Base-by-base conservation (phyloP, 768 basidiomycete species). In the Mycena maculata region DNA sequence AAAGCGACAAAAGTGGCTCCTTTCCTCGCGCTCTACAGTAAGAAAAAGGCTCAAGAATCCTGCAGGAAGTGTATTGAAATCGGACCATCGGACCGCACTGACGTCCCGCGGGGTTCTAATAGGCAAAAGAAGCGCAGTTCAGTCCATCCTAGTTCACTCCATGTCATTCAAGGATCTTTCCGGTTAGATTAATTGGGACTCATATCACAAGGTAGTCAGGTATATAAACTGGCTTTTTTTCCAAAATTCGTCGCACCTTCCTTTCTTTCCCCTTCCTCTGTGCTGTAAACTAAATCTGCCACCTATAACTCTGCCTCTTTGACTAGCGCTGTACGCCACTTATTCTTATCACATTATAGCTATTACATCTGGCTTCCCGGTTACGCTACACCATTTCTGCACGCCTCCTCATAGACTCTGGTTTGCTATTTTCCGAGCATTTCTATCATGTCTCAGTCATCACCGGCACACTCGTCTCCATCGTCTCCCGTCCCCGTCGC, bases 321-420 rank as follows among this genome's bases (percentile, higher is more conserved):
- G 57, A 59, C 57, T 59, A 59, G n/a, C 28, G 56, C 44, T 59
- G 57, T 48, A 59, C 57, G 57, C 63, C 63, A 57, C 63, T 58
- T 65, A 65, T 59, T 31, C 57, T 65, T 54, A 59, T 36, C 56
- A 65, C 55, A 63, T 68, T 68, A 68, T 67, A 68, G 61, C 67
- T 64, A 68, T 63, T 68, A 63, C 67, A 57, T 62, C 62, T 54
- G 54, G 63, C 67, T 54, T 67, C 66, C 52, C 60, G 54, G 45
- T 53, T 62, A 52, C 67, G 61, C 41, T 41, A 54, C 65, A 55
- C 44, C 28, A 44, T 61, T 27, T 54, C 65, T 42, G 47, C 47
- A 60, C 54, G 31, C 9, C 48, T 61, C 52, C 50, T 61, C 31
- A 36, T 60, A 60, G 58, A 48, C 56, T 41, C 56, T 27, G 23